phyloP scores from a whole-genome alignment of 768 basidiomycete species.

The Hysterangium stoloniferum region DNA sequence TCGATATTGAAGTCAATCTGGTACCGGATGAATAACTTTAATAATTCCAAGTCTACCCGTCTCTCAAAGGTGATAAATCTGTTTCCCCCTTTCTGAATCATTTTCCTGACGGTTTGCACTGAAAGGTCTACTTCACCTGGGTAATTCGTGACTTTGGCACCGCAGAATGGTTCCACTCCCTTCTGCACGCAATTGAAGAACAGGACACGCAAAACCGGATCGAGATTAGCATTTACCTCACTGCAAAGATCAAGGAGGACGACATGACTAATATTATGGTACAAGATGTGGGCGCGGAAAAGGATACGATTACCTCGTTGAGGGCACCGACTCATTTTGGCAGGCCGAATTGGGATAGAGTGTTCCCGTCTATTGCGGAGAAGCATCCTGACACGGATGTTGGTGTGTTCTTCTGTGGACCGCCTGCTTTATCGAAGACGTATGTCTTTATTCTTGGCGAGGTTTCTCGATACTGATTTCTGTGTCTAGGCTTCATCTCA shows the following conservation, averaged over 20 bases:
- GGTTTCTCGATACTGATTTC: neutral
- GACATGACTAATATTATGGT: constrained; percentile 92
- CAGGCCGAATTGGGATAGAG: constrained; percentile 77
- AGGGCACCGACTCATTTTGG: constrained; percentile 92
- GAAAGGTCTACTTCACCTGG: constrained; percentile 82
- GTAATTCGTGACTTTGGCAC: constrained; percentile 89
- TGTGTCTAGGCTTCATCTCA: constrained; percentile 48
- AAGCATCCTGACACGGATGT: constrained; percentile 86
- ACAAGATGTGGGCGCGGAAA: constrained; percentile 88
- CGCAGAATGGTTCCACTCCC: constrained; percentile 91
- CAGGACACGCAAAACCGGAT: constrained; percentile 81
- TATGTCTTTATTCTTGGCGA: neutral
- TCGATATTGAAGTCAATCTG: constrained; percentile 87
- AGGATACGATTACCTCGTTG: constrained; percentile 83
- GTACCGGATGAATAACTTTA: constrained; percentile 92
- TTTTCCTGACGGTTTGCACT: neutral
- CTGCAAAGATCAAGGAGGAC: constrained; percentile 84
- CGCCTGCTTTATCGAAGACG: constrained; percentile 56
- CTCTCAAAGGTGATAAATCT: constrained; percentile 66
- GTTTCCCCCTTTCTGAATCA: neutral
- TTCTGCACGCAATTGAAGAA: constrained; percentile 88
- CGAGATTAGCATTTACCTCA: constrained; percentile 93
- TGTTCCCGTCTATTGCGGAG: constrained; percentile 64
- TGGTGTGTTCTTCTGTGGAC: constrained; percentile 93
- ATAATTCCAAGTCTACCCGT: constrained; percentile 64